Base-by-base conservation (phyloP, 139 green algal species). In the Gonium pectorale region DNA sequence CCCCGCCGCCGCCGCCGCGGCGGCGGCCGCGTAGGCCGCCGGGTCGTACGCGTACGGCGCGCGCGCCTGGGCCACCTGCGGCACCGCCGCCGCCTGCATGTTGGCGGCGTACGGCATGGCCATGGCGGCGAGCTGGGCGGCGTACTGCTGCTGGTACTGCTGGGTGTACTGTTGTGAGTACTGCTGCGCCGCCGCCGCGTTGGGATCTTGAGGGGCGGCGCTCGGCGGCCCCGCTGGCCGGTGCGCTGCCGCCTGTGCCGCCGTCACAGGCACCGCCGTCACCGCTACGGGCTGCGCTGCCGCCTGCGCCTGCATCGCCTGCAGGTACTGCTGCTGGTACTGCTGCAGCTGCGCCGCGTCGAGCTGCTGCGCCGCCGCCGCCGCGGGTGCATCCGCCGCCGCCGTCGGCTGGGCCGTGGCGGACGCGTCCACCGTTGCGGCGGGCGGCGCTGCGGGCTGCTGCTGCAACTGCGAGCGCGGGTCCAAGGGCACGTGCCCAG, bases 121-220 rank as follows among this genome's bases (percentile, higher is more conserved):
- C 70, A 64, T 67, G 5, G 41, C 41, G 4, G 77, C 62, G 0
- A 63, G 26, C 29, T 71, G 59, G 2, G 75, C 75, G 1, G 60
- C 60, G 43, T 83, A 74, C 33, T 83, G 75, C 59, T 83, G 77
- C 26, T 82, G 56, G n/a, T 69, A 41, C 59, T 82, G 59, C 62
- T 66, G 77, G n/a, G n/a, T n/a, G 11, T 74, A 43, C 35, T 46
- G 54, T 19, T 60, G 54, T 8, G 26, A 35, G 40, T 83, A 43
- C 26, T 26, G 54, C 1, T 41, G 41, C 33, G 51, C 31, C 59
- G 52, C 56, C n/a, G n/a, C n/a, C n/a, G n/a, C n/a, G n/a, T n/a
- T n/a, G n/a, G 59, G 31, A 9, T 27, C 21, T 29, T 7, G 59
- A 13, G 3, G 13, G 29, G n/a, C 31, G 1, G 72, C 70, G 3